Evolutionary conservation across 106 monocot genomes (phyloP), one percentile per base, ranked within the genome.

Genomic region (Xerophyta viscosa): DNA sequence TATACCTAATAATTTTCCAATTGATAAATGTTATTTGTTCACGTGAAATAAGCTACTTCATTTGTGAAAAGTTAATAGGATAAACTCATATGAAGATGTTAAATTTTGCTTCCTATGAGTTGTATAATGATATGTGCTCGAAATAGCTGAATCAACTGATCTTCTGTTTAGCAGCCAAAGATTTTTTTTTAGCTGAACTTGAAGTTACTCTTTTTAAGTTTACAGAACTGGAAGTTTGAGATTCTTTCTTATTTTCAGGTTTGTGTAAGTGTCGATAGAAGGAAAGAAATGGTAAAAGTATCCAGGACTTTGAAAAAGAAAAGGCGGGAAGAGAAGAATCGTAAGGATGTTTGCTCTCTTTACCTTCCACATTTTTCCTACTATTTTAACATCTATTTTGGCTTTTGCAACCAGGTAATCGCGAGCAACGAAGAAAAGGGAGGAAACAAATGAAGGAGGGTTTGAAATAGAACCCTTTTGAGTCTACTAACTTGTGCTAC

Each of bases 241-340:
- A 21, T 52, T 45, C 27, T 37, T 58, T 24, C 14, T 14, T 23
- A 31, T 0, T 49, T 33, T 37, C 52, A 91, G 91, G 82, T 91
- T 26, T 82, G 48, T 59, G 61, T 91, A n/a, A 82, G 27, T 60
- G 51, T 54, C 18, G 86, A 82, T 6, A 86, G 76, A 29, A 59
- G 56, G 17, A 78, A 48, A 66, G 86, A 86, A 42, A 72, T 15
- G 23, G 68, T 60, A 57, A 78, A 50, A 54, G 24, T 54, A 27
- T 29, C 72, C 6, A 78, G 82, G 24, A 56, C 49, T 17, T 68
- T 60, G 78, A 91, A 76, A 60, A 72, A 65, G 45, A 82, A 86
- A 31, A 66, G 57, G 6, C 68, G 57, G 46, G 68, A 78, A 51
- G 82, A 76, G 26, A 91, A 86, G 49, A 91, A 73, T 44, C 56